These are phyloP conservation scores for Ogataea thermomethanolica DNA, from an alignment of 805 yeast species.

Conservation along the genomic window DNA sequence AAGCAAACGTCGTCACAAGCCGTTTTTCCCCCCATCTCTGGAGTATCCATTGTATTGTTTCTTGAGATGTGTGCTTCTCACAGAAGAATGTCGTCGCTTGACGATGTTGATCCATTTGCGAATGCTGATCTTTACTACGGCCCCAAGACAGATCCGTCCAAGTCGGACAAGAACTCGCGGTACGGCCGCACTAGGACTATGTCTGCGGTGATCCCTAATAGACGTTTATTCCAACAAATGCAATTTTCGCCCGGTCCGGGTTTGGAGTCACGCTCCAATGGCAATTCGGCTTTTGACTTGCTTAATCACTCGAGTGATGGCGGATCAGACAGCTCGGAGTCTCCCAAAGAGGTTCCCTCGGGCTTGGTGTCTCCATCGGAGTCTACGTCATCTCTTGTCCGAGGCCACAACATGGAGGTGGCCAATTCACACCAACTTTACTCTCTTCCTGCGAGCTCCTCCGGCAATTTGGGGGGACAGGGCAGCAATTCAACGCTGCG, in stretches of 20 bases:
- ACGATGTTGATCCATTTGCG: constrained; percentile 60
- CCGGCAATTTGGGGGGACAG: not conserved
- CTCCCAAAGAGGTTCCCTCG: constrained; percentile 1
- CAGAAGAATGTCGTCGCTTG: constrained; percentile 38
- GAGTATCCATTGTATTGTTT: not conserved
- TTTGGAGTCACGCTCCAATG: constrained; percentile 10
- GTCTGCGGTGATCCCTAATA: constrained; percentile 34
- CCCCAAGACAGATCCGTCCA: constrained; percentile 53
- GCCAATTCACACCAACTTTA: constrained; percentile 4
- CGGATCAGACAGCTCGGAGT: constrained; percentile 4
- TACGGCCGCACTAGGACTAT: constrained; percentile 56
- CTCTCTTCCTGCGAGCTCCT: not conserved
- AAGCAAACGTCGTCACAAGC: not conserved
- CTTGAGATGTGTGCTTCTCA: constrained; percentile 8
- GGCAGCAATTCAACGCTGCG: constrained; percentile 13
- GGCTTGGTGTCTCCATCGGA: constrained; percentile 14
- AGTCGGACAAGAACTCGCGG: constrained; percentile 36
- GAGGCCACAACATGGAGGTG: constrained; percentile 13
- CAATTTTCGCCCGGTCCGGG: constrained; percentile 11
- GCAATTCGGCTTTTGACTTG: constrained; percentile 19
- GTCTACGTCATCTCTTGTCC: constrained; percentile 23
- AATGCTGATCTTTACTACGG: constrained; percentile 71
- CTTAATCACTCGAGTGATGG: constrained; percentile 7
- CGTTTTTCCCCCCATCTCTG: not conserved
- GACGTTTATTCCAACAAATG: constrained; percentile 12